Base-by-base conservation (phyloP, 257 asterid species). In the Solanum acaule region DNA sequence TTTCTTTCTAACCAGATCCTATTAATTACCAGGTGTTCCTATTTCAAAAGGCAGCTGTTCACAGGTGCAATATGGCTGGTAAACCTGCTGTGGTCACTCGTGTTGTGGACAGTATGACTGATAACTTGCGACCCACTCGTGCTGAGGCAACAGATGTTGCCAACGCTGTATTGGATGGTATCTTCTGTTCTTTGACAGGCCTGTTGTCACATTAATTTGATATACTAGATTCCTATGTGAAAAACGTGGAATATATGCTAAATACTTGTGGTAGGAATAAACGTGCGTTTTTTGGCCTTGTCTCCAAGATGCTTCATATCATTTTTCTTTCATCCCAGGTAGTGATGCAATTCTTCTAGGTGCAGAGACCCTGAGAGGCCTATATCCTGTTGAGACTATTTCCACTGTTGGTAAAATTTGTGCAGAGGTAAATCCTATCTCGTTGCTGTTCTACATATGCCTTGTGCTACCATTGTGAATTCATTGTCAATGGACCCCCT, bases 121-220 rank as follows among this genome's bases (percentile, higher is more conserved):
- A 94, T 91, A 95, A 95, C 88, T 93, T 96, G 87, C 93, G 99
- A 89, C 99, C 99, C 68, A 96, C 99, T 83, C 98, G 99, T 92
- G 99, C 99, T 7, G 99, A 96, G 92, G 99, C 99, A 90, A 96
- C 99, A 46, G 99, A 96, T 91, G 98, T 96, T 87, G 99, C 99
- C 73, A 96, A 96, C 87, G 99, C 98, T 52, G 99, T 96, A 86
- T 91, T 95, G 91, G 99, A 96, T 93, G 99, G 98, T 95, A 88
- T 59, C 44, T 82, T 49, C 46, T 27, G 71, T 82, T 77, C 86
- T 82, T 29, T 82, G 71, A 49, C 31, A 49, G 27, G 71, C 29
- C 15, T 82, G 16, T 31, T 82, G 38, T 82, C 86, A 82, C 31
- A 46, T 49, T 82, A 49, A 82, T 49, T 82, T 82, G 68, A 82